phyloP scores from a whole-genome alignment of 768 basidiomycete species.

The Leccinellum rugosiceps region DNA sequence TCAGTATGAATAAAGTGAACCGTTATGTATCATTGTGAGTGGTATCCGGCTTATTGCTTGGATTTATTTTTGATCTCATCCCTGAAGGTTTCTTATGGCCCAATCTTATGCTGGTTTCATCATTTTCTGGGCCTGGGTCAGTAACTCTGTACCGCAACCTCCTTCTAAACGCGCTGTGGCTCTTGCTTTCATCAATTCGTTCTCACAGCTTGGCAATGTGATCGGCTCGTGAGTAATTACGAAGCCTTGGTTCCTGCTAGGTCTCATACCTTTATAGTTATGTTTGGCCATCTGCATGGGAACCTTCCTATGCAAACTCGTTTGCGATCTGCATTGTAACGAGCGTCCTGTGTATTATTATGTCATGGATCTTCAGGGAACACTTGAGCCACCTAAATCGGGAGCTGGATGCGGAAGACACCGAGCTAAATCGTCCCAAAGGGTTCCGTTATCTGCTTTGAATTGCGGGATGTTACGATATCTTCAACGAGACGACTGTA shows the following conservation, averaged over 20 bases:
- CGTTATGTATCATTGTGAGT: conserved; percentile 66
- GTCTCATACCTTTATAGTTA: conserved; percentile 40
- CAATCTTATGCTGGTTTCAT: conserved; percentile 73
- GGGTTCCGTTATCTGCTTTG: conserved; percentile 50
- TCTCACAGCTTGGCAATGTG: conserved; percentile 82
- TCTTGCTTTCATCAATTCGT: conserved; percentile 77
- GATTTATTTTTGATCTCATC: neutral
- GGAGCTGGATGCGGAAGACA: conserved; percentile 38
- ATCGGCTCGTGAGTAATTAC: conserved; percentile 63
- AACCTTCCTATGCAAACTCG: conserved; percentile 64
- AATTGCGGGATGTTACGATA: neutral
- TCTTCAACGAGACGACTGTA: neutral
- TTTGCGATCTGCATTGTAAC: conserved; percentile 71
- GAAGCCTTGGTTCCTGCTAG: neutral
- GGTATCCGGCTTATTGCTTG: neutral
- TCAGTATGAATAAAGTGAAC: conserved; percentile 56
- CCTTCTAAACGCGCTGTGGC: conserved; percentile 88
- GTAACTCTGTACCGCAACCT: conserved; percentile 66
- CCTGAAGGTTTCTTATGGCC: conserved; percentile 68
- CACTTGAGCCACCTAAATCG: conserved; percentile 43
- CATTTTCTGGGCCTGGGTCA: conserved; percentile 53
- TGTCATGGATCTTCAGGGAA: conserved; percentile 48
- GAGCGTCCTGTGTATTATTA: conserved; percentile 46
- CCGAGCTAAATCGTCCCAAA: conserved; percentile 30
- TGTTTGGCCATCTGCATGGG: conserved; percentile 67